Conservation (phyloP, 2,329 filamentous ascomycete species). For the Rhynchosporium agropyri region DNA sequence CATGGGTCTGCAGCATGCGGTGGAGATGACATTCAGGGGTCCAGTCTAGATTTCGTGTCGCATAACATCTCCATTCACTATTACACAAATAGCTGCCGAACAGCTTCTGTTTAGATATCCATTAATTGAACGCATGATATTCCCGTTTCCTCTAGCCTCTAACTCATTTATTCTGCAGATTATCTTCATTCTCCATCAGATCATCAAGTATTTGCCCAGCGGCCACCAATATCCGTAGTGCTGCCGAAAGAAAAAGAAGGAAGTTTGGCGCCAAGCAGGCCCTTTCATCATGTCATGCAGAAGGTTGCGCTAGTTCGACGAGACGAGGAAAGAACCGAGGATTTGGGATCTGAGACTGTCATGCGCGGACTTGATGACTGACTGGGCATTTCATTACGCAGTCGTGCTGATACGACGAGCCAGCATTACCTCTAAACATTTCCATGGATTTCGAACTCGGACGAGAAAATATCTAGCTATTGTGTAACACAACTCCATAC, state of each 20-base stretch:
- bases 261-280: constrained; percentile 13
- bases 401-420: not conserved
- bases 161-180: too few species aligned
- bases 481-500: not conserved
- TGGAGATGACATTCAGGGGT: too few species aligned
- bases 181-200: too few species aligned
- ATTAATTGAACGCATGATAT: too few species aligned
- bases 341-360: not conserved
- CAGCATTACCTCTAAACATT: not conserved
- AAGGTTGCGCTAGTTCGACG: too few species aligned
- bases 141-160: too few species aligned
- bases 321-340: not conserved
- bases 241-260: too few species aligned
- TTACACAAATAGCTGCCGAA: too few species aligned
- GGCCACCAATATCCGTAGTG: not conserved
- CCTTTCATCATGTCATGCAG: not conserved
- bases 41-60: too few species aligned
- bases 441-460: not conserved
- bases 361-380: not conserved
- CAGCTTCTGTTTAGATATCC: too few species aligned
- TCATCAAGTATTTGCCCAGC: not conserved
- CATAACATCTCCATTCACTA: too few species aligned
- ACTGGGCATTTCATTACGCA: not conserved
- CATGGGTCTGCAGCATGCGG: too few species aligned
- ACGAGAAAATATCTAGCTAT: not conserved